These are phyloP conservation scores for Penicillium sp. DNA, from an alignment of 2,329 filamentous ascomycete genomes.

Conservation along the genomic window DNA sequence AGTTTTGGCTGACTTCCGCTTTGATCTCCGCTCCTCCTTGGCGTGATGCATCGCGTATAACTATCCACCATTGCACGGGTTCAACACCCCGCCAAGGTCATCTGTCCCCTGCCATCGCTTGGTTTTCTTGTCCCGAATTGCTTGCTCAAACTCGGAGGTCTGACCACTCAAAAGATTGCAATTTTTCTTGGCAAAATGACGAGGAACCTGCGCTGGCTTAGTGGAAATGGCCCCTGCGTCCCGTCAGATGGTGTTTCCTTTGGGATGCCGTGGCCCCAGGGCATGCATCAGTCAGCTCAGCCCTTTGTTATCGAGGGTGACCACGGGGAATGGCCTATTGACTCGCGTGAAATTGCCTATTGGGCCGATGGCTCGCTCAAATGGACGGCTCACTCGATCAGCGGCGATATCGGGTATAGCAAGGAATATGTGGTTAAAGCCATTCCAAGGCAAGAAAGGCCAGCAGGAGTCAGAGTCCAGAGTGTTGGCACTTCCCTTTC, in stretches of 20 bases:
- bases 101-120: not conserved
- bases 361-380: conserved; percentile 17
- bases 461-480: not conserved
- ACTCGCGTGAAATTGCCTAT: conserved; percentile 15
- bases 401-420: conserved; percentile 5
- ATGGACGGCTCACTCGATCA: conserved; percentile 17
- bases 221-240: not conserved
- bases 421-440: conserved; percentile 8
- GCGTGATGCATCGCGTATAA: not conserved
- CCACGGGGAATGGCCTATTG: conserved; percentile 6
- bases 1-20: not conserved
- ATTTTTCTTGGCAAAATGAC: conserved; percentile 1
- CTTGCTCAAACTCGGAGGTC: not conserved
- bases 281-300: conserved; percentile 9
- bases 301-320: conserved; percentile 10
- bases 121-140: conserved; percentile 8
- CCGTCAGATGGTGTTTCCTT: conserved; percentile 13
- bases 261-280: conserved; percentile 15
- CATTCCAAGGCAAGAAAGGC: not conserved
- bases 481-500: not conserved
- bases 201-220: conserved; percentile 14
- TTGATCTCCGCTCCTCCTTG: not conserved
- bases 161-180: not conserved
- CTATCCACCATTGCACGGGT: not conserved
- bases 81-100: not conserved